phyloP scores from a whole-genome alignment of 2,329 filamentous ascomycete species.

The Emergomyces africanus region DNA sequence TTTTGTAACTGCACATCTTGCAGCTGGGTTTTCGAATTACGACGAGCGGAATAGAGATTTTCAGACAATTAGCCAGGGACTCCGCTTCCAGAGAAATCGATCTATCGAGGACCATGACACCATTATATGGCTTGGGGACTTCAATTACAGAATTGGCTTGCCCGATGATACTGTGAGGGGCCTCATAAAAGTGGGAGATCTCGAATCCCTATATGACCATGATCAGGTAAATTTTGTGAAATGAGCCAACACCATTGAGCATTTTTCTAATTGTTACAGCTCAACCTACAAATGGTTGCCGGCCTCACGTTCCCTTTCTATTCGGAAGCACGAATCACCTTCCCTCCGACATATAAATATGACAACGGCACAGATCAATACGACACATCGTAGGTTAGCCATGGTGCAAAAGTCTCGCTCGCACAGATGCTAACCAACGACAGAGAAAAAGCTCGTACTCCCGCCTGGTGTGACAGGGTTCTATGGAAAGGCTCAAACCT shows the following conservation, averaged over 20 bases:
- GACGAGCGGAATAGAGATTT: conserved; percentile 94
- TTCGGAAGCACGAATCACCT: conserved; percentile 75
- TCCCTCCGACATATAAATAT: conserved; percentile 92
- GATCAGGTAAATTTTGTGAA: conserved; percentile 52
- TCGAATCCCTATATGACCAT: conserved; percentile 75
- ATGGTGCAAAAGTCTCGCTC: background rate
- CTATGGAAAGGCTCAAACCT: conserved; percentile 75
- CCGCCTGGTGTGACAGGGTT: conserved; percentile 94
- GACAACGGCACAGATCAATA: conserved; percentile 80
- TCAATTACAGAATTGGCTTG: conserved; percentile 93
- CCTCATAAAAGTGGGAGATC: conserved; percentile 57
- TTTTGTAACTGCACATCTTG: conserved; percentile 92
- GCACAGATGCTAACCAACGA: conserved; percentile 18
- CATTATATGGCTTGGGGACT: conserved; percentile 92
- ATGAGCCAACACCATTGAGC: background rate
- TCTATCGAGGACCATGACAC: conserved; percentile 85
- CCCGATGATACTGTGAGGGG: conserved; percentile 63
- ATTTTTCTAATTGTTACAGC: conserved; percentile 30
- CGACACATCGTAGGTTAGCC: conserved; percentile 62
- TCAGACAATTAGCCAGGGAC: conserved; percentile 69
- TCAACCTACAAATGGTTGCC: conserved; percentile 94
- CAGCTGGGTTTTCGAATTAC: conserved; percentile 91
- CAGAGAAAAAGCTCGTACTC: conserved; percentile 83
- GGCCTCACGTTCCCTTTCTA: conserved; percentile 85
- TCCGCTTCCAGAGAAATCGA: conserved; percentile 82